Evolutionary conservation across 1,284 basidiomycete species (phyloP).

Genomic region (Trichosporon ovoides): DNA sequence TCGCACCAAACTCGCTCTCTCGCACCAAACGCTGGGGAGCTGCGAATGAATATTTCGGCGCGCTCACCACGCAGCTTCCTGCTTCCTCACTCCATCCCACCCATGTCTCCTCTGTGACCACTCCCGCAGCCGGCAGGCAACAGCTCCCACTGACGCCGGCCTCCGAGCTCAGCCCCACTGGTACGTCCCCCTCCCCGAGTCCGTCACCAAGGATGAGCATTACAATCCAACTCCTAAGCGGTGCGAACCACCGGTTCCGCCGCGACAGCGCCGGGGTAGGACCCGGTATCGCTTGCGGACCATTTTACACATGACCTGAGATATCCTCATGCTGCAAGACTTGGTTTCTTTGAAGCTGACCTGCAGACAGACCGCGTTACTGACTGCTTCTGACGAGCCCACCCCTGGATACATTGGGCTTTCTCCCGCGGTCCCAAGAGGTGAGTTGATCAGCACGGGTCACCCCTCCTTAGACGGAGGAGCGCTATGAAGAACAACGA

Average conservation of each 20-base stretch:
- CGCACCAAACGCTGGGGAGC: background rate
- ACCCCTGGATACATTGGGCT: too few species aligned
- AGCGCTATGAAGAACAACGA: constrained; percentile 43
- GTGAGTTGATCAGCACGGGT: constrained; percentile 21
- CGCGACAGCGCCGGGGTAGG: constrained; percentile 32
- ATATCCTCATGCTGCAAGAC: background rate
- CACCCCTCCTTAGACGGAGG: background rate
- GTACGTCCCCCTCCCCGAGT: constrained; percentile 8
- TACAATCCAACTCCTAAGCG: constrained; percentile 44
- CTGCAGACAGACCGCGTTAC: background rate
- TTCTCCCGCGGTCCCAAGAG: too few species aligned
- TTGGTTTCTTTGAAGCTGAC: constrained; percentile 15
- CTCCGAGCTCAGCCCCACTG: background rate
- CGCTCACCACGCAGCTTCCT: background rate
- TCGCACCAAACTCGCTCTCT: background rate
- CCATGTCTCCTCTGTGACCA: background rate
- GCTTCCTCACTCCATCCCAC: background rate
- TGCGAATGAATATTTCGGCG: background rate
- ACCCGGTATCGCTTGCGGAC: constrained; percentile 39
- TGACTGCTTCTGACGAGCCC: background rate
- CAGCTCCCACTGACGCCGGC: too few species aligned
- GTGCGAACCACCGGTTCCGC: constrained; percentile 34
- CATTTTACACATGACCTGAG: constrained; percentile 46
- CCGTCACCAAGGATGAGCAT: constrained; percentile 31
- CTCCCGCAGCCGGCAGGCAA: too few species aligned